Conservation (phyloP, 805 yeast genomes). For the Ogataea parapolymorpha region DNA sequence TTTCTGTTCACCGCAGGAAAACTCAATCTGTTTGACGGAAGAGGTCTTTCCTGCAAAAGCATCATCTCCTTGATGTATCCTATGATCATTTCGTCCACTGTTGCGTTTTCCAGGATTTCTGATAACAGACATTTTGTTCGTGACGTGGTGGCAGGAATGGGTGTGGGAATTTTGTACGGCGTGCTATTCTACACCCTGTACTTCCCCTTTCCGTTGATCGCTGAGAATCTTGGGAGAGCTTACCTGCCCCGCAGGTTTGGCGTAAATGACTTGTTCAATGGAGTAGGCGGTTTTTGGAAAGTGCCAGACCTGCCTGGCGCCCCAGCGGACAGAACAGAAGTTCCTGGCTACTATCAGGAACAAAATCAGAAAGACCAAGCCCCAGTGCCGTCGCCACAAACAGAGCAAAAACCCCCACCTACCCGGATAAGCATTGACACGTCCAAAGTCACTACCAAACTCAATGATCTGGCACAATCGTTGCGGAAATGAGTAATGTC, state of each 20-base stretch:
- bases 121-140: conserved; percentile 43
- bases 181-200: conserved; percentile 38
- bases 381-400: not conserved
- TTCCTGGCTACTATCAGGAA: conserved; percentile 16
- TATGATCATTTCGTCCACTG: conserved; percentile 31
- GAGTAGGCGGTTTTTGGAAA: conserved; percentile 38
- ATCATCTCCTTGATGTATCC: conserved; percentile 35
- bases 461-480: conserved; percentile 3
- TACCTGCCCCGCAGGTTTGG: conserved; percentile 41
- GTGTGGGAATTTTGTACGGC: conserved; percentile 36
- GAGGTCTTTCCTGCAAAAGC: conserved; percentile 35
- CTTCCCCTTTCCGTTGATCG: conserved; percentile 35
- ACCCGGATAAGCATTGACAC: conserved; percentile 9
- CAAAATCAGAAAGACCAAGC: not conserved
- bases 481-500: not conserved
- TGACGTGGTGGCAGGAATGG: conserved; percentile 40
- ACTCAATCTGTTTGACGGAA: conserved; percentile 34
- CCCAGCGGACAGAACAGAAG: conserved; percentile 23
- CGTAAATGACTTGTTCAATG: conserved; percentile 20
- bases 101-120: conserved; percentile 43
- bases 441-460: conserved; percentile 7
- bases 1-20: conserved; percentile 35
- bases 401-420: conserved; percentile 10
- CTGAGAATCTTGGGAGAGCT: conserved; percentile 37
- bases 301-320: conserved; percentile 32